Conservation (phyloP, 495 filamentous ascomycete species). For the Astrothelium subdiscretum region DNA sequence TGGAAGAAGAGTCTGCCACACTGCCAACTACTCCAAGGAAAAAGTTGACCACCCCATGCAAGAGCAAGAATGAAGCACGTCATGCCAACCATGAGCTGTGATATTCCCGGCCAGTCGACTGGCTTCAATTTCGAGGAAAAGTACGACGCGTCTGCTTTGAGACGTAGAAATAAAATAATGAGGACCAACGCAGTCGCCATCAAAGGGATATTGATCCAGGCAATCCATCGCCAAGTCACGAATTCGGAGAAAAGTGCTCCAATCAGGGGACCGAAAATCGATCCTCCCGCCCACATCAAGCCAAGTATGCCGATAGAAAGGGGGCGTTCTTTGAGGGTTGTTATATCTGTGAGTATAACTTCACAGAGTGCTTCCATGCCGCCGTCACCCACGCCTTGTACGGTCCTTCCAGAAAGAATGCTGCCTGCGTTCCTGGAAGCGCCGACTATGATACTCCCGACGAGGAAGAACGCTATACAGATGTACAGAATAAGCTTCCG, state of each 20-base stretch:
- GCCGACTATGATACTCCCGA: slow-evolving; percentile 47
- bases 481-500: slow-evolving; percentile 37
- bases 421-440: slow-evolving; percentile 43
- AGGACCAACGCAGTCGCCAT: no score
- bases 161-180: no score
- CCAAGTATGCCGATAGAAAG: slow-evolving; percentile 32
- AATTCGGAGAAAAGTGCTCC: slow-evolving; percentile 52
- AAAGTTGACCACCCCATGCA: slow-evolving; percentile 46
- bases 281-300: slow-evolving; percentile 43
- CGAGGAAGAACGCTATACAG: slow-evolving; percentile 40
- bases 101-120: slow-evolving; percentile 32
- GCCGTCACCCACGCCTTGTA: slow-evolving; percentile 63
- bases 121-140: slow-evolving; percentile 19
- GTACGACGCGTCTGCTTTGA: slow-evolving; percentile 28
- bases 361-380: slow-evolving; percentile 52
- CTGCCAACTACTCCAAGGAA: slow-evolving; percentile 36
- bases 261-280: slow-evolving; percentile 54
- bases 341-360: slow-evolving; percentile 54
- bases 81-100: slow-evolving; percentile 33
- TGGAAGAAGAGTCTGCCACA: slow-evolving; percentile 37
- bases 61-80: slow-evolving; percentile 43
- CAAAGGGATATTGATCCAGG: slow-evolving; percentile 47
- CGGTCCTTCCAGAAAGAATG: slow-evolving; percentile 50
- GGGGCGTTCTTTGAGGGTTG: slow-evolving; percentile 39
- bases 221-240: slow-evolving; percentile 44